Evolutionary conservation across 2,329 filamentous ascomycete genomes (phyloP), one percentile per base, ranked within the genome.

Genomic region (Hypoxylon sp.): DNA sequence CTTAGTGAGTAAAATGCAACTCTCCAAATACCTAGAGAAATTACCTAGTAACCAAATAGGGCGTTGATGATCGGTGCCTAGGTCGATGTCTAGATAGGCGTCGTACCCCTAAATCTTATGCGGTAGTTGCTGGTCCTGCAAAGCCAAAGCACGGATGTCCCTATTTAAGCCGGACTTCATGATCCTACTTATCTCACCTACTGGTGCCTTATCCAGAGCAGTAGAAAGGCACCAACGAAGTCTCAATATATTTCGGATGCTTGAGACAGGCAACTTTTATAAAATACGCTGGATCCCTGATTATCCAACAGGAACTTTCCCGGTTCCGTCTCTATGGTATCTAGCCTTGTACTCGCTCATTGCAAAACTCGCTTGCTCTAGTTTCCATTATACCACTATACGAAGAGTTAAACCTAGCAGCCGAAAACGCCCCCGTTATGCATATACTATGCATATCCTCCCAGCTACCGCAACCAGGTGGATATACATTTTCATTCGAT

Each of bases 391-490:
- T 48, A n/a, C 41, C 45, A 25, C 36, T 49, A 57, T 56, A 50
- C 23, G 30, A 9, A 48, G 52, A 55, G 17, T 43, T 21, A 49
- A 53, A 46, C 63, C 63, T 59, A 50, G 36, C 46, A 66, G 52
- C 67, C 63, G 45, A 38, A 19, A 66, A 70, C 67, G 63, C 67
- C 64, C 49, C 58, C 56, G 7, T 46, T 60, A 67, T 67, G 64
- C 63, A 62, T 41, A 46, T 59, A 36, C 11, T 38, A 41, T 60
- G 60, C 60, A 45, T 57, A 38, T 55, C 50, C 19, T 34, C 46
- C 58, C 36, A 34, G 51, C 28, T 13, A 63, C 49, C 55, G 45
- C 55, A 55, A 48, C 43, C 59, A 38, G 50, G 30, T 30, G 57
- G 48, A 61, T 56, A 60, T 60, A 50, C 58, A 56, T 50, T 56